Evolutionary conservation across 1,284 basidiomycete species (phyloP), one percentile per base, ranked within the genome.

Genomic region (Paramarasmius palmivorus): DNA sequence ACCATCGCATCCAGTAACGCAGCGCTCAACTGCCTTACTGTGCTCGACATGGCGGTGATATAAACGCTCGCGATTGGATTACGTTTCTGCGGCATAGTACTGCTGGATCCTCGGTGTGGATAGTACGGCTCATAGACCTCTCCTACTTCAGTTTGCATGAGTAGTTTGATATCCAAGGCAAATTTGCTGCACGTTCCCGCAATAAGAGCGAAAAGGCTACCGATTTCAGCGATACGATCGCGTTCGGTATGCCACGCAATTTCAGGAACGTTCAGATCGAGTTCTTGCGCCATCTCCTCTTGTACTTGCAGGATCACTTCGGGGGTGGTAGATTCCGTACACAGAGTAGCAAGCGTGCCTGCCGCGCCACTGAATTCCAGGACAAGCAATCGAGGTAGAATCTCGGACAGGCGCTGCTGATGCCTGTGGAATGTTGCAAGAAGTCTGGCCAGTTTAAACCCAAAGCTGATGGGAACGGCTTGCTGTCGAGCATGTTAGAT

Each of bases 171-270:
- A 52, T 76, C 75, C n/a, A 68, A 61, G 5, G 72, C 72, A 32
- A 77, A 71, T 59, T 77, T 76, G 49, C 72, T 65, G 42, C 75
- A 77, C 15, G 74, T 74, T 35, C 68, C 72, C 9, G 73, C 67
- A 39, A 77, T 44, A 32, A 77, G 65, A 1, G 72, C 71, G 53
- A 74, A 75, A 48, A 73, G 70, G 4, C 69, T 65, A 1, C 74
- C 74, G 1, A 71, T 58, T 54, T 78, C 73, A 1, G 72, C 67
- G n/a, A 76, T 68, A 8, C 72, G 62, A 52, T 77, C 73, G 39
- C 74, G 61, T 55, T 78, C 75, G 0, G 75, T 75, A 56, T 76
- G 74, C 74, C 74, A 78, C 12, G 74, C 71, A 6, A 76, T 75
- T 26, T 74, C 73, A 0, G 76, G 71, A 17, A 65, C 61, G 2